Conservation (phyloP, 768 basidiomycete species). For the Podaxis carcinomalis region DNA sequence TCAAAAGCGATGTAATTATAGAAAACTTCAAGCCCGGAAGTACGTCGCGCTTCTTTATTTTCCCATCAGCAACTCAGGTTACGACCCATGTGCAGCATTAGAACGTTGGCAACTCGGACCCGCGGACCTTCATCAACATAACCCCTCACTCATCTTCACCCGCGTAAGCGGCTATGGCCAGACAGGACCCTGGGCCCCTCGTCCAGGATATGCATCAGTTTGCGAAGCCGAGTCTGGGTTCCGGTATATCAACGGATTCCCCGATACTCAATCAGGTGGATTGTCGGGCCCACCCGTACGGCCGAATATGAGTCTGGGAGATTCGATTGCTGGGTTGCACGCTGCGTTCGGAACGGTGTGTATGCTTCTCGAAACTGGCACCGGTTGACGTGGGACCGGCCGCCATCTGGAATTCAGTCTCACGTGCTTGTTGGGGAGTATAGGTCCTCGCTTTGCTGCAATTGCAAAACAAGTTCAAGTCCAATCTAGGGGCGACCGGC, state of each 20-base stretch:
- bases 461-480: slow-evolving; percentile 30
- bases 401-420: neutral
- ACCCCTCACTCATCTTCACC: slow-evolving; percentile 87
- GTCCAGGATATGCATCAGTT: slow-evolving; percentile 70
- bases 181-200: slow-evolving; percentile 67
- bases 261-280: slow-evolving; percentile 46
- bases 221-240: slow-evolving; percentile 77
- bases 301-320: slow-evolving; percentile 70
- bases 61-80: neutral
- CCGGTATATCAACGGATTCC: slow-evolving; percentile 66
- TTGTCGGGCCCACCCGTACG: slow-evolving; percentile 61
- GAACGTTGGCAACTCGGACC: slow-evolving; percentile 70
- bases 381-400: neutral
- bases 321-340: slow-evolving; percentile 67
- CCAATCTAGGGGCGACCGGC: slow-evolving; percentile 27
- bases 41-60: slow-evolving; percentile 28
- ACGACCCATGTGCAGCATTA: slow-evolving; percentile 38
- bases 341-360: slow-evolving; percentile 70
- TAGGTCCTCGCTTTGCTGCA: slow-evolving; percentile 60
- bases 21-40: slow-evolving; percentile 78
- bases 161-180: slow-evolving; percentile 79
- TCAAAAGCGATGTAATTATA: slow-evolving; percentile 60
- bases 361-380: slow-evolving; percentile 1
- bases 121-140: slow-evolving; percentile 56
- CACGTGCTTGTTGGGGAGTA: neutral